Evolutionary conservation across 176 grass and related monocot species (phyloP).

Genomic region (Cenchrus purpureus): DNA sequence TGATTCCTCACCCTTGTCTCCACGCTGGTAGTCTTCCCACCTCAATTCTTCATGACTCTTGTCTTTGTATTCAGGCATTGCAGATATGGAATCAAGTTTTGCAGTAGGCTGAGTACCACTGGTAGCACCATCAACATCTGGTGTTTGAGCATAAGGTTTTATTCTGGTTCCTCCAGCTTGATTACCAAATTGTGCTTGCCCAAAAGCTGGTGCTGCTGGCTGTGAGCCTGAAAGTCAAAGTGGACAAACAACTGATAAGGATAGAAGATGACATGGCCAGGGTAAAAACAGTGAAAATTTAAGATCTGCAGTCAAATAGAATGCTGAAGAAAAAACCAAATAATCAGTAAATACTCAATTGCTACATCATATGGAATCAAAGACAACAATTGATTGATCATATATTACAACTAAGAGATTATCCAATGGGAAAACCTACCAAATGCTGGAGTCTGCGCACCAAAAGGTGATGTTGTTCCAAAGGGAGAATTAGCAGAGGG

Average conservation of each 20-base stretch:
- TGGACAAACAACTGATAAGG: conserved; percentile 27
- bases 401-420: conserved; percentile 6
- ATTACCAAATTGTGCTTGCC: conserved; percentile 65
- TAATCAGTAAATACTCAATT: conserved; percentile 1
- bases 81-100: conserved; percentile 93
- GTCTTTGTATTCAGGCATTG: conserved; percentile 90
- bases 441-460: conserved; percentile 70
- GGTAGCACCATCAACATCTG: conserved; percentile 72
- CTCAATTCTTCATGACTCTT: conserved; percentile 98
- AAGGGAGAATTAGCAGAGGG: conserved; percentile 72
- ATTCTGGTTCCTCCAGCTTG: conserved; percentile 83
- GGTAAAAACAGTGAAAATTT: background rate
- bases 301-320: background rate
- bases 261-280: background rate
- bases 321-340: conserved; percentile 23
- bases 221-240: conserved; percentile 68
- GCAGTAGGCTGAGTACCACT: conserved; percentile 62
- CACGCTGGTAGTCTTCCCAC: conserved; percentile 91
- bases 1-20: conserved; percentile 70
- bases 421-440: conserved; percentile 57
- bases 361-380: conserved; percentile 27
- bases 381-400: conserved; percentile 8
- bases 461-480: conserved; percentile 80
- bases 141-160: conserved; percentile 68
- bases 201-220: conserved; percentile 64